These are phyloP conservation scores for Middelhovenomyces tepae DNA, from an alignment of 805 yeast species.

Conservation along the genomic window DNA sequence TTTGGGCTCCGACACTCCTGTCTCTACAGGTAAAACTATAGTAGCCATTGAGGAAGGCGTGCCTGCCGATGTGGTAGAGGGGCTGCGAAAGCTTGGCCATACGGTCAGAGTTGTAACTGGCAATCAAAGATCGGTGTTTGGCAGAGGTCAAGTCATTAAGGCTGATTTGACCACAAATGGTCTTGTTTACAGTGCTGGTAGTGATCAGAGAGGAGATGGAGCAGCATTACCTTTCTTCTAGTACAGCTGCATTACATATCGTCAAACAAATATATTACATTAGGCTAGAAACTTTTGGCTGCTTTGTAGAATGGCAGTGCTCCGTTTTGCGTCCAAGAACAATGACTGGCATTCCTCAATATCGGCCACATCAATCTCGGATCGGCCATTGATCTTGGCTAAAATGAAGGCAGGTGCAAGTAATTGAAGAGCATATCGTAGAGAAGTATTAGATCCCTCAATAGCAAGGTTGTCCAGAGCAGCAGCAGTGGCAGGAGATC, in stretches of 20 bases:
- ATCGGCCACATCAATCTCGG: slow-evolving; percentile 59
- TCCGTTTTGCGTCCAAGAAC: slow-evolving; percentile 80
- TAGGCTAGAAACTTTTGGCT: slow-evolving; percentile 26
- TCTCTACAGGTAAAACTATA: slow-evolving; percentile 46
- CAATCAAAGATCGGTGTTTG: slow-evolving; percentile 38
- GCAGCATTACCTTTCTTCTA: slow-evolving; percentile 67
- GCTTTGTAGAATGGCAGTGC: slow-evolving; percentile 55
- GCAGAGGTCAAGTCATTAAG: slow-evolving; percentile 67
- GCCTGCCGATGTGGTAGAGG: slow-evolving; percentile 35
- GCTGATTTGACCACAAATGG: slow-evolving; percentile 30
- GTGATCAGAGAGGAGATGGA: slow-evolving; percentile 82
- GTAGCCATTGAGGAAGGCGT: slow-evolving; percentile 63
- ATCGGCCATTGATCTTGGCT: slow-evolving; percentile 63
- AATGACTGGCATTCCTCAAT: slow-evolving; percentile 74
- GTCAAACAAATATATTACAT: too few relatives aligned
- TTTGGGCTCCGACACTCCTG: slow-evolving; percentile 49
- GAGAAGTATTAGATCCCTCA: slow-evolving; percentile 67
- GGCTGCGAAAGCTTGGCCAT: slow-evolving; percentile 50
- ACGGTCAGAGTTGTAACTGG: slow-evolving; percentile 37
- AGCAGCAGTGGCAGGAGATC: slow-evolving; percentile 51
- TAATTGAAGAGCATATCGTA: slow-evolving; percentile 87
- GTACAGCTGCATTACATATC: too few relatives aligned
- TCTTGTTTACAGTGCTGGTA: slow-evolving; percentile 57
- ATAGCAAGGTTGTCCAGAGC: slow-evolving; percentile 68
- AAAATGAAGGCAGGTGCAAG: slow-evolving; percentile 85